Evolutionary conservation across 2,329 filamentous ascomycete genomes (phyloP), one percentile per base, ranked within the genome.

Genomic region (Geosmithia morbida): DNA sequence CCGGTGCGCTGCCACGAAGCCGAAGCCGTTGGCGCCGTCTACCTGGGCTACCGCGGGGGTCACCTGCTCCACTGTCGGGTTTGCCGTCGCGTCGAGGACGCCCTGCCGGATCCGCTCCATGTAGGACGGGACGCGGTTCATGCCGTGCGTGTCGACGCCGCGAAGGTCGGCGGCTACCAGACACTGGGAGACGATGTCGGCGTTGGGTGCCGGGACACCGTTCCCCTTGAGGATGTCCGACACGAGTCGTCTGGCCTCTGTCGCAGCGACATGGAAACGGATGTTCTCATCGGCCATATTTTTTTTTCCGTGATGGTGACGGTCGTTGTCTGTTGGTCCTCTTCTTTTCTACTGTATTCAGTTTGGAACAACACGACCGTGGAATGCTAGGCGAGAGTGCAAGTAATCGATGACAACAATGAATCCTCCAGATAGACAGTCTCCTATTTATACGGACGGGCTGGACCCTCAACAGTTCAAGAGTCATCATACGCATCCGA

Each of bases 91-190:
- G 53, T 85, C 69, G 7, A 90, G 72, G 2, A 85, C 81, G 2
- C 80, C 79, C 56, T 81, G 72, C 2, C 83, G 77, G 51, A 89
- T 74, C 17, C 85, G 80, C 47, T 77, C 72, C 67, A 89, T 77
- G 66, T 90, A 90, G 0, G 81, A 85, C 1, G 85, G 84, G 41
- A 90, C 79, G 6, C 85, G 78, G 60, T 86, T 87, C 60, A 85
- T 78, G 50, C 66, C 85, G 59, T 90, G 85, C 0, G 83, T 87
- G 57, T 90, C 85, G 22, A 89, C 80, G 45, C 85, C 85, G 41
- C 85, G 79, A 1, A 90, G 73, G 55, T 90, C 85, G 13, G 85
- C 85, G 37, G 77, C 75, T 1, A 89, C 72, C 1, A 90, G 75
- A 51, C 80, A 84, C 51, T 67, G 65, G n/a, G 84, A 79, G 13